Conservation (phyloP, 2,329 filamentous ascomycete genomes). For the Trichophyton rubrum region DNA sequence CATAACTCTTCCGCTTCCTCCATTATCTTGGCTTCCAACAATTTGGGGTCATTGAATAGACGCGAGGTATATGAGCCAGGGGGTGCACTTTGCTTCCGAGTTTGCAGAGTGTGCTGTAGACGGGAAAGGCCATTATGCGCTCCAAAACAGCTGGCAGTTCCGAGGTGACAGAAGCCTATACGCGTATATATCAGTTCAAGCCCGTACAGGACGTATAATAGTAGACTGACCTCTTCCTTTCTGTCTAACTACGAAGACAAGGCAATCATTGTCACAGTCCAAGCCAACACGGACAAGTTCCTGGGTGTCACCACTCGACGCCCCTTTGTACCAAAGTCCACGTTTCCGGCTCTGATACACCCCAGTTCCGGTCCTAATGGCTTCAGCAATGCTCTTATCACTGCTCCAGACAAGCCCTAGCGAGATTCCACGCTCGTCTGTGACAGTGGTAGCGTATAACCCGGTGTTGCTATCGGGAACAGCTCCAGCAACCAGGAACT, state of each 20-base stretch:
- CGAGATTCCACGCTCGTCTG: slow-evolving; percentile 71
- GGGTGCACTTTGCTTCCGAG: slow-evolving; percentile 70
- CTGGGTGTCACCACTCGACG: slow-evolving; percentile 86
- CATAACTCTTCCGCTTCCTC: slow-evolving; percentile 95
- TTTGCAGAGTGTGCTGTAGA: slow-evolving; percentile 74
- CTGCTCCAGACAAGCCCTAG: slow-evolving; percentile 92
- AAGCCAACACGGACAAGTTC: slow-evolving; percentile 71
- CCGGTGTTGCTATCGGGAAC: slow-evolving; percentile 72
- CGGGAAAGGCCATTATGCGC: slow-evolving; percentile 67
- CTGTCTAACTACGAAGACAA: slow-evolving; percentile 82
- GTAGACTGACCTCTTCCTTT: slow-evolving; percentile 54
- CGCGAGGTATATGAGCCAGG: slow-evolving; percentile 86
- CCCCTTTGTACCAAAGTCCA: slow-evolving; percentile 92
- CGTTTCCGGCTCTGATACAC: slow-evolving; percentile 96
- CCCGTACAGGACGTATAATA: neutral
- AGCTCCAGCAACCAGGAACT: slow-evolving; percentile 61
- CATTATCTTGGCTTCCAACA: slow-evolving; percentile 92
- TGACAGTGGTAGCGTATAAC: slow-evolving; percentile 79
- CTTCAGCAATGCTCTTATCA: slow-evolving; percentile 76
- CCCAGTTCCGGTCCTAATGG: slow-evolving; percentile 64
- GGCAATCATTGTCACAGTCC: slow-evolving; percentile 87
- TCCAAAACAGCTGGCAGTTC: slow-evolving; percentile 86
- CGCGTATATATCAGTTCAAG: slow-evolving; percentile 12
- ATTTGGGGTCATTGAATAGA: slow-evolving; percentile 80
- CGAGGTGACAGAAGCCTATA: slow-evolving; percentile 76